Percentiles rank a stretch among this genome's conserved stretches.
These are phyloP conservation scores for Cyclotella atomus DNA, from an alignment of 108 stramenopile species.

Conservation along the genomic window DNA sequence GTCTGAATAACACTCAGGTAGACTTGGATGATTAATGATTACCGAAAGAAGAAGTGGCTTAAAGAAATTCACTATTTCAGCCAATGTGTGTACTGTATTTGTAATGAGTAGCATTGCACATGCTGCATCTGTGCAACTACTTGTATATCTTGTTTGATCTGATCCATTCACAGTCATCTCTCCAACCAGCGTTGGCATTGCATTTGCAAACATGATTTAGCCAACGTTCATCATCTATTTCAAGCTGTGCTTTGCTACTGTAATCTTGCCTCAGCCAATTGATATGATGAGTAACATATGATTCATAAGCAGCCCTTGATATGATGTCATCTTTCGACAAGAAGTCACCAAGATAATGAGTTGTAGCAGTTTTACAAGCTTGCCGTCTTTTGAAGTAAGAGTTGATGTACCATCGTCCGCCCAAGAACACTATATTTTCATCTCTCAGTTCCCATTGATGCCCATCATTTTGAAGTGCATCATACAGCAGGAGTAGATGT, in stretches of 20 bases:
- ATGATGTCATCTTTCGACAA: neutral
- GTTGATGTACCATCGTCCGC: constrained; percentile 69
- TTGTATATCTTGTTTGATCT: too few species aligned
- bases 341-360: constrained; percentile 44
- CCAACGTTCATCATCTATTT: constrained; percentile 48
- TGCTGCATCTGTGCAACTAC: too few species aligned
- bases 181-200: constrained; percentile 16
- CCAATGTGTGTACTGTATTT: neutral
- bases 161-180: neutral
- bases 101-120: neutral
- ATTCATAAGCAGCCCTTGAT: constrained; percentile 24
- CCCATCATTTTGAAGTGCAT: constrained; percentile 45
- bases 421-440: constrained; percentile 64
- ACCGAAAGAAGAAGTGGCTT: too few species aligned
- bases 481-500: constrained; percentile 66
- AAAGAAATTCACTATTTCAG: too few species aligned
- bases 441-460: constrained; percentile 56
- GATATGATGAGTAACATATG: constrained; percentile 65
- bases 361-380: neutral
- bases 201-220: constrained; percentile 23
- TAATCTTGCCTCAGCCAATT: constrained; percentile 60
- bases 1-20: constrained; percentile 1
- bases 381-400: constrained; percentile 41
- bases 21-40: too few species aligned
- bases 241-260: constrained; percentile 19